Base-by-base conservation (phyloP, 805 yeast species). In the Sugiyamaella valdiviana region DNA sequence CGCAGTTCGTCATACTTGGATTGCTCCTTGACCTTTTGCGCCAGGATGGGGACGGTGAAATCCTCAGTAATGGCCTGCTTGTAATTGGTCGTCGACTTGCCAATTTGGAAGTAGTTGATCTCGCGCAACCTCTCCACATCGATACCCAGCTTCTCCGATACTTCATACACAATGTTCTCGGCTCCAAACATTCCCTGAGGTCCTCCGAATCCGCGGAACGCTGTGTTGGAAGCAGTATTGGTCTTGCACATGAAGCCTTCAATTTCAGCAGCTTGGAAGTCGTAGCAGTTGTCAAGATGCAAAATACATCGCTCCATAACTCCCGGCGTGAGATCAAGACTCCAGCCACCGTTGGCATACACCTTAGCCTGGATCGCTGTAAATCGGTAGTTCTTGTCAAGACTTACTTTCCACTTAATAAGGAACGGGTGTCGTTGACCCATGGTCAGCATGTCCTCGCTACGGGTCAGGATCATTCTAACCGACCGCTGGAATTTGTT, bases 341-440 rank as follows among this genome's bases (percentile, higher is more conserved):
- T 68, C 71, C 74, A 73, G 16, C 78, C 78, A 10, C 72, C 76
- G 54, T 73, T 73, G 15, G 74, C 76, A 54, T 65, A 73, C 32
- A 72, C 57, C 15, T 60, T 60, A 19, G 67, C 65, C 39, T 70
- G 66, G 32, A 69, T 53, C 5, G 70, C 77, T 1, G 68, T 66
- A 53, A 73, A 71, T 55, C 66, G 68, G 56, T 62, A 61, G 53
- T 70, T 57, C 48, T 69, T 65, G 51, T 73, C 75, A 42, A 73
- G 51, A 2, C 71, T 68, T 9, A 72, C 75, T 39, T 65, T 62
- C 69, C 75, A 73, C 44, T 68, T 71, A 53, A 65, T 57, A 45
- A 68, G 53, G 57, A 73, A 73, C 14, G 78, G 78, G 54, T 73
- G 78, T 23, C 78, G 61, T 55, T 73, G 76, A 21, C 78, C 78